Evolutionary conservation across 495 filamentous ascomycete species (phyloP).

Genomic region (Tuber brumale): DNA sequence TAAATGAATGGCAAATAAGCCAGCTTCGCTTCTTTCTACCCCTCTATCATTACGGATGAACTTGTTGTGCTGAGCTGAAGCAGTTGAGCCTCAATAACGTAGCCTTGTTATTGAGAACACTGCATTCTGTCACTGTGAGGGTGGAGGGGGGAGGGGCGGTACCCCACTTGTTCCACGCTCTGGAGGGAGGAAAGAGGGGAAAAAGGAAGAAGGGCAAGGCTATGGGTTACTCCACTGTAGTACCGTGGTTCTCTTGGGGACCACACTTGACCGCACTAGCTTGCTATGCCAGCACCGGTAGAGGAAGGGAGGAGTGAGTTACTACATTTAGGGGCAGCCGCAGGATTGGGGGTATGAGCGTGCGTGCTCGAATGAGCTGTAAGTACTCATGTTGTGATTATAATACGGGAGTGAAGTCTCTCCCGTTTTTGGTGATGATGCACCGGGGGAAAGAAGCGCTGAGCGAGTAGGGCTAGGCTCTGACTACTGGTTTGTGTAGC

Average conservation of each 20-base stretch:
- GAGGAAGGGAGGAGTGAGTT: background rate
- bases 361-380: background rate
- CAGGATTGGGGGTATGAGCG: background rate
- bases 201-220: background rate
- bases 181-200: background rate
- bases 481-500: background rate
- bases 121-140: background rate
- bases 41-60: background rate
- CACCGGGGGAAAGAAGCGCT: background rate
- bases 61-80: background rate
- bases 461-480: background rate
- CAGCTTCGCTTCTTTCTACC: background rate
- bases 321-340: background rate
- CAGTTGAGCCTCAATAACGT: background rate
- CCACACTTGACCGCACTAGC: background rate
- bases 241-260: background rate
- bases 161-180: background rate
- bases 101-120: background rate
- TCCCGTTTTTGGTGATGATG: background rate
- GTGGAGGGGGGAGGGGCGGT: background rate
- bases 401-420: too few relatives aligned
- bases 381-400: too few relatives aligned
- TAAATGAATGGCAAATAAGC: background rate
- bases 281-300: background rate
- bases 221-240: background rate